Percentiles rank a stretch among this genome's conserved stretches.
Conservation (phyloP, 2,329 filamentous ascomycete species). For the Paraphaeosphaeria minitans region DNA sequence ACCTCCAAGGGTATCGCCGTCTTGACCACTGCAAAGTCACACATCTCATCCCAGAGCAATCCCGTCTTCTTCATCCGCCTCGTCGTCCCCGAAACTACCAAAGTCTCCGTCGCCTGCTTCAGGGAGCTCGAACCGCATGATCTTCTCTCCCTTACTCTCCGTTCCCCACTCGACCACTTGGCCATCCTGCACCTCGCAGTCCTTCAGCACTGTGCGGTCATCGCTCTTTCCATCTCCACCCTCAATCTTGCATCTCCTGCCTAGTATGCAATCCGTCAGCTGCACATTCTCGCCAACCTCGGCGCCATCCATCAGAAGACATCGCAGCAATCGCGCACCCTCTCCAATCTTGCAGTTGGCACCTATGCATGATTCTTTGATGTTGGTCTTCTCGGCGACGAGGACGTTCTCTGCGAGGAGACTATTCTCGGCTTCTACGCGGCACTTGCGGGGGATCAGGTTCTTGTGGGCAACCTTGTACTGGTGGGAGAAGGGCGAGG, state of each 20-base stretch:
- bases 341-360: constrained; percentile 84
- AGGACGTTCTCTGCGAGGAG: constrained; percentile 88
- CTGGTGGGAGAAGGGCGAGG: constrained; percentile 76
- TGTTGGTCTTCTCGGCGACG: constrained; percentile 85
- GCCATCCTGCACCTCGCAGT: constrained; percentile 88
- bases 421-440: constrained; percentile 80
- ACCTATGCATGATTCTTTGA: constrained; percentile 90
- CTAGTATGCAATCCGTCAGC: constrained; percentile 85
- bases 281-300: constrained; percentile 83
- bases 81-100: constrained; percentile 25
- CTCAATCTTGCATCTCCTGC: constrained; percentile 80
- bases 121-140: constrained; percentile 57
- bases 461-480: constrained; percentile 84
- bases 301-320: constrained; percentile 90
- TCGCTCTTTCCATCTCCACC: constrained; percentile 64
- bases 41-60: constrained; percentile 11
- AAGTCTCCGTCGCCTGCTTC: constrained; percentile 42
- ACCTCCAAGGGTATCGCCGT: no score
- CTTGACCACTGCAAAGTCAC: no score
- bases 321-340: constrained; percentile 85
- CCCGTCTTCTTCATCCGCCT: constrained; percentile 17
- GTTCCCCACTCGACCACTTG: constrained; percentile 78
- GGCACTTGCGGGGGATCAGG: constrained; percentile 78
- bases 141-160: constrained; percentile 62
- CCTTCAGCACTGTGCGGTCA: constrained; percentile 66